Conservation (phyloP, 495 filamentous ascomycete species). For the Choiromyces venosus region DNA sequence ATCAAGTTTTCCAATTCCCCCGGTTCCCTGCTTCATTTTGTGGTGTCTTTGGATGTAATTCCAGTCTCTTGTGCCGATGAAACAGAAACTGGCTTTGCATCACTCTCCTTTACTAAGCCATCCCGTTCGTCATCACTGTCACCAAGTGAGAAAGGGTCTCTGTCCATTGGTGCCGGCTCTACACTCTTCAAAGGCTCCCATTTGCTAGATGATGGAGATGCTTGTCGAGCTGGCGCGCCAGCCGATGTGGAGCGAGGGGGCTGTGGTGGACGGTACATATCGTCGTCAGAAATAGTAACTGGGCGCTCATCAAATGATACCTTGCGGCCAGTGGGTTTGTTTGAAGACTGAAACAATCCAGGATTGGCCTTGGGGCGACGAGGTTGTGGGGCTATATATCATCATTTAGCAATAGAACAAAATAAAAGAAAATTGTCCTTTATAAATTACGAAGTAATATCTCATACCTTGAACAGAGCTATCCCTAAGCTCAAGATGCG, state of each 20-base stretch:
- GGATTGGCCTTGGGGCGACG: conserved; percentile 69
- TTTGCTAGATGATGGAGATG: conserved; percentile 60
- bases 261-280: conserved; percentile 57
- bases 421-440: conserved; percentile 21
- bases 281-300: conserved; percentile 55
- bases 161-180: conserved; percentile 83
- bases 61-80: conserved; percentile 27
- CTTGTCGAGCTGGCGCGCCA: conserved; percentile 35
- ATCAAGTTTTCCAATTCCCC: neutral
- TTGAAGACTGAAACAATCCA: conserved; percentile 70
- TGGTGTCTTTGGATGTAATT: conserved; percentile 10
- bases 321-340: conserved; percentile 55
- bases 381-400: conserved; percentile 39
- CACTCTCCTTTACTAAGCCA: conserved; percentile 57
- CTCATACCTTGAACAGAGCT: conserved; percentile 61
- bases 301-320: conserved; percentile 74
- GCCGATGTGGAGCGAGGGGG: conserved; percentile 46
- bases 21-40: neutral
- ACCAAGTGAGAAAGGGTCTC: conserved; percentile 92
- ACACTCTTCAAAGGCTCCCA: conserved; percentile 91
- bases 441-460: conserved; percentile 6
- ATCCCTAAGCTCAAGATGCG: conserved; percentile 73
- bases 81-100: conserved; percentile 18
- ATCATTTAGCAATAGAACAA: neutral
- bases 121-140: conserved; percentile 94